Evolutionary conservation across 1,139 yeast species (phyloP).

Genomic region (Pichia sp.): DNA sequence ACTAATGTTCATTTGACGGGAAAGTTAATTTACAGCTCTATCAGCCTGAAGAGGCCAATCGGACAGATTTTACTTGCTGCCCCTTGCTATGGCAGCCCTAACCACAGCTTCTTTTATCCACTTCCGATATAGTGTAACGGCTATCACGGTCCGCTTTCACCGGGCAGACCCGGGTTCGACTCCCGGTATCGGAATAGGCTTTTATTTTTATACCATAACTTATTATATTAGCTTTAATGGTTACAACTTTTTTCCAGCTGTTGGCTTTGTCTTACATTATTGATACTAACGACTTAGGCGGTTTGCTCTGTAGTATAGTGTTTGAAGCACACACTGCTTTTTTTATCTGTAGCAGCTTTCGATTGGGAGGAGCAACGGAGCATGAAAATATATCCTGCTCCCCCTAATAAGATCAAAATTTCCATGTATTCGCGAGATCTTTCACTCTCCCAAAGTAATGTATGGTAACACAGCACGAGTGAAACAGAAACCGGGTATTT

Average conservation of each 20-base stretch:
- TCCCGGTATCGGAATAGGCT: slow-evolving; percentile 63
- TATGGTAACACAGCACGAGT: background rate
- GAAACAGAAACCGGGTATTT: background rate
- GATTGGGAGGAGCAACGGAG: background rate
- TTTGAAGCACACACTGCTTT: background rate
- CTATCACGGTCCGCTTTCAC: slow-evolving; percentile 74
- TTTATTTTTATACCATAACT: slow-evolving; percentile 5
- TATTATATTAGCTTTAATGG: background rate
- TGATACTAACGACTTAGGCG: too few relatives aligned
- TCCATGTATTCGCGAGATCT: slow-evolving; percentile 2
- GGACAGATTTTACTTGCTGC: too few relatives aligned
- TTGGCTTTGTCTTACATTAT: too few relatives aligned
- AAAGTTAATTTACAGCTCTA: too few relatives aligned
- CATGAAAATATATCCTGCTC: slow-evolving; percentile 5
- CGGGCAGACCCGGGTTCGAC: slow-evolving; percentile 76
- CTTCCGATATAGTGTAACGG: slow-evolving; percentile 68
- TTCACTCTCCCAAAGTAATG: background rate
- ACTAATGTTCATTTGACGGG: too few relatives aligned
- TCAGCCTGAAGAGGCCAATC: too few relatives aligned
- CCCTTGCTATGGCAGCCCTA: too few relatives aligned
- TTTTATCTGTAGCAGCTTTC: background rate
- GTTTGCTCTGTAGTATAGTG: too few relatives aligned
- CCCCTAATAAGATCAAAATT: background rate
- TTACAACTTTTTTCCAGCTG: background rate
- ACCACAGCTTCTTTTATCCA: background rate